A percentile compares a stretch with the other conserved stretches of the same genome.
Evolutionary conservation across 2,329 filamentous ascomycete species (phyloP).

Genomic region (Fonsecaea monophora): DNA sequence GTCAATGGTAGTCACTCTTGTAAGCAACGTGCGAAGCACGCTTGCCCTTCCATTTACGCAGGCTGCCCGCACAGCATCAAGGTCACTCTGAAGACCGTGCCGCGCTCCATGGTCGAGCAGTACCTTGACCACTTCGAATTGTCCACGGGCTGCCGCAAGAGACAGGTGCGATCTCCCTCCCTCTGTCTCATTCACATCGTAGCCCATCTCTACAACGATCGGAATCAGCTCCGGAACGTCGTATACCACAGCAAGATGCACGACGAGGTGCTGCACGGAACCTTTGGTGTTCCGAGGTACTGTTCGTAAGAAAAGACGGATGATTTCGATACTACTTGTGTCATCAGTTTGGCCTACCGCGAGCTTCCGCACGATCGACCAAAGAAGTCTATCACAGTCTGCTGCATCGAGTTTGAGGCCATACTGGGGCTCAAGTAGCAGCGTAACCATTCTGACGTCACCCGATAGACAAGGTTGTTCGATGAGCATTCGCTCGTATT

Average conservation of each 20-base stretch:
- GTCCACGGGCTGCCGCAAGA: neutral
- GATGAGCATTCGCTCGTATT: constrained; percentile 11
- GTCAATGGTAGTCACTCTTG: neutral
- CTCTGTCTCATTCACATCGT: constrained; percentile 9
- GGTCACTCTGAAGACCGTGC: neutral
- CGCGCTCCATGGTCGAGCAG: constrained; percentile 17
- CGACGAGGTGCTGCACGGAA: constrained; percentile 6
- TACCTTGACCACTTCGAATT: neutral
- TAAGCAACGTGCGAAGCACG: constrained; percentile 11
- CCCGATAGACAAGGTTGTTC: constrained; percentile 6
- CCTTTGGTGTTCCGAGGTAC: neutral
- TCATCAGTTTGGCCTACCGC: neutral
- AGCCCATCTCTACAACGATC: constrained; percentile 14
- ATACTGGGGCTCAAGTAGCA: constrained; percentile 15
- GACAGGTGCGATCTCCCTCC: constrained; percentile 2
- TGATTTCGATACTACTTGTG: neutral
- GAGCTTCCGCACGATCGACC: neutral
- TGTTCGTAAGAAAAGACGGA: neutral
- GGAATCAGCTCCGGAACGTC: constrained; percentile 1
- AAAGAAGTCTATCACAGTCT: neutral
- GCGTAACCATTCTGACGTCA: constrained; percentile 11
- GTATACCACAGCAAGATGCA: constrained; percentile 4
- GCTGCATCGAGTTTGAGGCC: constrained; percentile 8
- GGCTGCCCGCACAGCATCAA: constrained; percentile 14
- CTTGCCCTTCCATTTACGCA: neutral